Base-by-base conservation (phyloP, 768 basidiomycete genomes). In the Mycena alexandri region DNA sequence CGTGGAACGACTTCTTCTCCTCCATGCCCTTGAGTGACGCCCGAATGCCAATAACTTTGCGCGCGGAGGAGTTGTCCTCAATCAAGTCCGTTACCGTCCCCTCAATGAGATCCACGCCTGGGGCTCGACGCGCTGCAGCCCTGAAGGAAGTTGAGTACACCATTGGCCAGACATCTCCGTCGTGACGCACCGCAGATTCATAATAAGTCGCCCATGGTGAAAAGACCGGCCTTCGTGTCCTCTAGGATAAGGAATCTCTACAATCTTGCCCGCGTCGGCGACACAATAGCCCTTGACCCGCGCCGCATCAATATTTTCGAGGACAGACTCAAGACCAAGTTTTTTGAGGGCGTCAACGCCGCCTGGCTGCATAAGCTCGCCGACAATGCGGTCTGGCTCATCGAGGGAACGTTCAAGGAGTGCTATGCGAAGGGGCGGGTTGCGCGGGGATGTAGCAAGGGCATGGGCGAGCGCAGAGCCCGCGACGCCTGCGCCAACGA, bases 371-470 rank as follows among this genome's bases (percentile, higher is more conserved):
- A 99, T 82, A 1, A 99, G 89, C 78, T 99, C 98, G 25, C 98
- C 98, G 38, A 99, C 98, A 71, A 99, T 99, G 19, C 98, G 87
- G 84, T 99, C 95, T 0, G 98, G 98, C 76, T 95, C 93, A 0
- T 91, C 85, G 5, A 99, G 85, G 16, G 96, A 97, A 13, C 97
- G 90, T 79, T 99, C 98, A 61, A 99, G 83, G 0, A 98, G 81
- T 19, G 91, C 91, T 71, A 98, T 90, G 22, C 89, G 87, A 21
- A 95, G 86, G 16, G 91, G 91, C 59, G 81, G 81, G 21, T 78
- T 54, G 46, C 87, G 83, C 3, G 85, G 82, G 12, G 86, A 73
- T 1, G 85, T 83, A 5, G 94, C 89, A 46, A 99, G 91, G 0
- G 92, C 91, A 75, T 94, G 90, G 8, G 96, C 95, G 52, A 99